Conservation (phyloP, 768 basidiomycete species). For the Psilocybe cyanescens region DNA sequence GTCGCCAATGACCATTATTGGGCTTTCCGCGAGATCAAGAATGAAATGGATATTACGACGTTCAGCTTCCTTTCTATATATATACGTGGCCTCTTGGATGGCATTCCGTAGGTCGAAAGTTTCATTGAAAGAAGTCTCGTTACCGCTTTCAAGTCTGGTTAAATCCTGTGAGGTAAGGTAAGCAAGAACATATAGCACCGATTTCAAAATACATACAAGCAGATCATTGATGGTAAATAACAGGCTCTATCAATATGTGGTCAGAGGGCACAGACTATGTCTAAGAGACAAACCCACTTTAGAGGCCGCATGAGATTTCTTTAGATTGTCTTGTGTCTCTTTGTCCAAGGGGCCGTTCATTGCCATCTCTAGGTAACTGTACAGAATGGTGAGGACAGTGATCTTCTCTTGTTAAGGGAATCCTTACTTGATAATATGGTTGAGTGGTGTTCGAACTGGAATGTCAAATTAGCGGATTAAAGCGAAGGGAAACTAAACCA, state of each 20-base stretch:
- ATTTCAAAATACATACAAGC: conserved; percentile 40
- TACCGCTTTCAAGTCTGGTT: conserved; percentile 75
- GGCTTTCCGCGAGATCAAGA: conserved; percentile 56
- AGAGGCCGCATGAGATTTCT: conserved; percentile 73
- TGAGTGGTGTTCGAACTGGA: conserved; percentile 72
- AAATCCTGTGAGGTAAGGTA: conserved; percentile 51
- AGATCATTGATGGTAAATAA: conserved; percentile 87
- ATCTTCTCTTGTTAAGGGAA: not conserved
- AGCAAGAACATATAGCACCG: not conserved
- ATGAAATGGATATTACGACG: conserved; percentile 63
- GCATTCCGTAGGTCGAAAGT: conserved; percentile 68
- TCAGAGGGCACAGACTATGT: not conserved
- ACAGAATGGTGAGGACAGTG: not conserved
- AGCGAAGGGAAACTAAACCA: not conserved
- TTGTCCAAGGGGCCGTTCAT: conserved; percentile 72
- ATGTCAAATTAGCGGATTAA: not conserved
- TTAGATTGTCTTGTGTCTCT: conserved; percentile 77
- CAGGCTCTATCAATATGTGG: conserved; percentile 47
- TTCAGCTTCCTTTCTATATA: conserved; percentile 70
- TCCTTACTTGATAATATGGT: conserved; percentile 81
- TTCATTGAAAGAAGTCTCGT: conserved; percentile 76
- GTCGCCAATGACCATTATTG: conserved; percentile 71
- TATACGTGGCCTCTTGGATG: conserved; percentile 62
- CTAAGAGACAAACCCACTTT: conserved; percentile 43
- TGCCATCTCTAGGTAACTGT: conserved; percentile 78